Conservation (phyloP, 352 stramenopile genomes). For the Globisporangium nodosum region DNA sequence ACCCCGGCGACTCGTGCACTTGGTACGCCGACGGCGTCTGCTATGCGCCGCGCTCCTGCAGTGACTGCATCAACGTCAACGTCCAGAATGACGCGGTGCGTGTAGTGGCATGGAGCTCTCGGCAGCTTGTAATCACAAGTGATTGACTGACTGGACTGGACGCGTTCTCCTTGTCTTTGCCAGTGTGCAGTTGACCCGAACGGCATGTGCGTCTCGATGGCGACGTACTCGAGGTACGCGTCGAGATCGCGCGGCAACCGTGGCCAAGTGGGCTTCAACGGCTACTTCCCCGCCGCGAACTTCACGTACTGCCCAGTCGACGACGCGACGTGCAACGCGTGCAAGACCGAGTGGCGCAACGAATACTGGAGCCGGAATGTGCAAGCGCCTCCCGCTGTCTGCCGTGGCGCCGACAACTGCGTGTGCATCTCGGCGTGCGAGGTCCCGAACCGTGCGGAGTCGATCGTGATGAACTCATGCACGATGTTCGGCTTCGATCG, state of each 20-base stretch:
- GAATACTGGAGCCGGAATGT: slow-evolving; percentile 6
- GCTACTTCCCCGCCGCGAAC: slow-evolving; percentile 15
- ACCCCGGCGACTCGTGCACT: slow-evolving; percentile 7
- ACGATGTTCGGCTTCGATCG: slow-evolving; percentile 4
- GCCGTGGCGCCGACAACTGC: slow-evolving; percentile 6
- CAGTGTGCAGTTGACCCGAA: slow-evolving; percentile 11
- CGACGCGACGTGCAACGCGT: slow-evolving; percentile 9
- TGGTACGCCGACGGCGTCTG: slow-evolving; percentile 10
- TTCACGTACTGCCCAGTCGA: slow-evolving; percentile 11
- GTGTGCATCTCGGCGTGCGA: slow-evolving; percentile 14
- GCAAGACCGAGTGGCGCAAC: slow-evolving; percentile 7
- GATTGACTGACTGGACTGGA: background rate
- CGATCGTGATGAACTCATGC: slow-evolving; percentile 10
- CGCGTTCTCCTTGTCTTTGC: too few species aligned
- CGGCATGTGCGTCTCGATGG: slow-evolving; percentile 15
- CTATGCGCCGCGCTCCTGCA: slow-evolving; percentile 11
- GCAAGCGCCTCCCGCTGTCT: background rate
- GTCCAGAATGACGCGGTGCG: slow-evolving; percentile 4
- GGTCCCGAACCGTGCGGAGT: slow-evolving; percentile 6
- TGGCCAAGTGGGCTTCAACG: slow-evolving; percentile 1
- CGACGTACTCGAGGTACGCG: slow-evolving; percentile 1
- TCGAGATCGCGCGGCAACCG: background rate
- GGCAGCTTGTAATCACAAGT: too few species aligned
- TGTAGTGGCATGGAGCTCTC: background rate
- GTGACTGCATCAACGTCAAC: slow-evolving; percentile 14